Conservation (phyloP, 163 green algal genomes). For the Scenedesmus sp. region DNA sequence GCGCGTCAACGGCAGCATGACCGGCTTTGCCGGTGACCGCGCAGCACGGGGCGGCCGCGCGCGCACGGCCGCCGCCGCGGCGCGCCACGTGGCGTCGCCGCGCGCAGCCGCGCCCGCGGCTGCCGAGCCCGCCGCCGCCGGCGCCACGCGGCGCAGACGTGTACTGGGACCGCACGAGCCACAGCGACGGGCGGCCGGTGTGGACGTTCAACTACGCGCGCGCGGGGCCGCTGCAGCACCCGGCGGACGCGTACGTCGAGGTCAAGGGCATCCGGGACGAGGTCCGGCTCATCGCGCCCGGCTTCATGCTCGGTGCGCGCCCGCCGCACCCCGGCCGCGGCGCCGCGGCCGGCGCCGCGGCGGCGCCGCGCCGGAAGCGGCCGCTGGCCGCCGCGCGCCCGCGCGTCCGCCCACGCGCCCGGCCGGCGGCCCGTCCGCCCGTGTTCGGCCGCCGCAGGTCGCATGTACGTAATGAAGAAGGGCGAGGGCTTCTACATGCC, state of each 20-base stretch:
- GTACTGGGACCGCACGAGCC: constrained; percentile 6
- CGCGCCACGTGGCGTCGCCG: no score
- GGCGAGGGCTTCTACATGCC: neutral
- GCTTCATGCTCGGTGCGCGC: constrained; percentile 15
- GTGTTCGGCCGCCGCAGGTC: neutral
- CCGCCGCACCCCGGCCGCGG: neutral
- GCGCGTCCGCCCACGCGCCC: no score
- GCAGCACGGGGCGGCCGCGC: no score
- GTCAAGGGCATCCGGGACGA: neutral
- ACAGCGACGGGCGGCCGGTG: neutral
- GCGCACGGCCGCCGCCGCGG: no score
- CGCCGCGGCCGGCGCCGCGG: neutral
- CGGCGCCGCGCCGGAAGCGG: neutral
- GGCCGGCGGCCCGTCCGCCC: neutral
- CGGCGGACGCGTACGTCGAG: neutral
- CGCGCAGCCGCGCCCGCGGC: no score
- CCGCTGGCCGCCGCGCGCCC: no score
- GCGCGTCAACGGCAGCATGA: no score
- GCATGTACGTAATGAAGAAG: constrained; percentile 1
- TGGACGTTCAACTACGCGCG: constrained; percentile 5
- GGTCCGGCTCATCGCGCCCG: neutral
- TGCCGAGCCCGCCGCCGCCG: no score
- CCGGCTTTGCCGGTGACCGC: no score
- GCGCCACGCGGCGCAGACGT: no score
- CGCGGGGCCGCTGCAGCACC: neutral